Base-by-base conservation (phyloP, 495 filamentous ascomycete species). In the Neurospora hispaniola region DNA sequence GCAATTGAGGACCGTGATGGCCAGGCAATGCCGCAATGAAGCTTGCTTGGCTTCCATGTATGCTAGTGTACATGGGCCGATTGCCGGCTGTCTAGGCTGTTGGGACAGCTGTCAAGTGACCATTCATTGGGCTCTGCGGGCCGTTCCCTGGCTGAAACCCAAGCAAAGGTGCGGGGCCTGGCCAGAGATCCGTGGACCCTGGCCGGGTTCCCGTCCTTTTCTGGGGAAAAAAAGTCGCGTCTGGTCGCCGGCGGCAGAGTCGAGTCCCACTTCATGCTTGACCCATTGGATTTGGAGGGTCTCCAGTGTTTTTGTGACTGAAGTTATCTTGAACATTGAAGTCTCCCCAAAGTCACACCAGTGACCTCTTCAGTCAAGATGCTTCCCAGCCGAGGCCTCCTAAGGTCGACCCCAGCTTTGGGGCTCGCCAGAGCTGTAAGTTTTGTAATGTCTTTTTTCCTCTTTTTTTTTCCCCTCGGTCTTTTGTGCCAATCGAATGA, bases 341-440 rank as follows among this genome's bases (percentile, higher is more conserved):
- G 54, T 62, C 54, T 31, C 12, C 23, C 54, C 23, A 62, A 62
- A 62, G 48, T 59, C 48, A 59, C 48, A 14, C 48, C 48, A 3
- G 48, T 59, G 48, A 31, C 48, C 54, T 68, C 66, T 35, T 42
- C 71, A 73, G 71, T 69, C 76, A 83, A 74, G 71, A 88, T 88
- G 87, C 79, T 88, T 74, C 84, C 86, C 72, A 86, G 85, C 71
- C 85, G 85, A 84, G 85, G 85, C 72, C 74, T 87, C 44, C 77
- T 82, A n/a, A 81, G 79, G 76, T 80, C 84, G 39, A 78, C 73
- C 76, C 81, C 83, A 71, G 79, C 79, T 69, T 75, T 84, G 66
- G 81, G 79, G 74, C 79, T 86, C 73, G 76, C 79, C 77, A 79
- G 43, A 70, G 69, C 74, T 79, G 80, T 79, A 66, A 72, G 78